phyloP scores from a whole-genome alignment of 257 asterid genomes.

The Capsicum pubescens region DNA sequence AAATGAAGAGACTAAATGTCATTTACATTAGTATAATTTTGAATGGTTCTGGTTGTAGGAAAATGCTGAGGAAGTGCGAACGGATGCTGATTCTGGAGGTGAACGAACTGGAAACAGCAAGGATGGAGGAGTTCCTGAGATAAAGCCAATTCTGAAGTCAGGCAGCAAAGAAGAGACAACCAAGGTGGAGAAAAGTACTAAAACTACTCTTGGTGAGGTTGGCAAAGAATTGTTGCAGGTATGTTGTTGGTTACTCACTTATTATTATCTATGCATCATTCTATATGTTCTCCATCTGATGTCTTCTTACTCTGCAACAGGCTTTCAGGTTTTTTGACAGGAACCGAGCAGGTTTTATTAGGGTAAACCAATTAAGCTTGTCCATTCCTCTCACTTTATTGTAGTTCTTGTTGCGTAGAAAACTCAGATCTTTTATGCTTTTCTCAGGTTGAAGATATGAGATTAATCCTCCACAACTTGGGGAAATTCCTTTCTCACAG shows the following conservation, averaged over 20 bases:
- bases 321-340: slow-evolving; percentile 98
- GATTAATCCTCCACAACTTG: slow-evolving; percentile 80
- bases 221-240: slow-evolving; percentile 84
- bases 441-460: slow-evolving; percentile 90
- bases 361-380: slow-evolving; percentile 51
- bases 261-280: neutral
- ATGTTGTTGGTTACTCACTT: slow-evolving; percentile 32
- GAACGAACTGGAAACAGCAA: slow-evolving; percentile 38
- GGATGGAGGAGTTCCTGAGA: slow-evolving; percentile 45
- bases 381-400: neutral
- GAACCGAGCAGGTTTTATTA: slow-evolving; percentile 79
- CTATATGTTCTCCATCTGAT: slow-evolving; percentile 22
- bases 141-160: slow-evolving; percentile 34
- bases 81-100: slow-evolving; percentile 41
- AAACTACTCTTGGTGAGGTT: slow-evolving; percentile 39
- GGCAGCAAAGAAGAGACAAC: slow-evolving; percentile 48
- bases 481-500: slow-evolving; percentile 83
- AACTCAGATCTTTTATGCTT: neutral
- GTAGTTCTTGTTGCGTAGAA: neutral
- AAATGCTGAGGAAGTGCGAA: slow-evolving; percentile 42
- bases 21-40: slow-evolving; percentile 22
- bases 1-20: slow-evolving; percentile 1
- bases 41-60: slow-evolving; percentile 45
- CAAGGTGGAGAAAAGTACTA: slow-evolving; percentile 51
- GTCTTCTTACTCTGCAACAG: slow-evolving; percentile 46